Percentiles rank a stretch among this genome's conserved stretches.
Conservation (phyloP, 331 rosid genomes). For the Stylosanthes scabra region DNA sequence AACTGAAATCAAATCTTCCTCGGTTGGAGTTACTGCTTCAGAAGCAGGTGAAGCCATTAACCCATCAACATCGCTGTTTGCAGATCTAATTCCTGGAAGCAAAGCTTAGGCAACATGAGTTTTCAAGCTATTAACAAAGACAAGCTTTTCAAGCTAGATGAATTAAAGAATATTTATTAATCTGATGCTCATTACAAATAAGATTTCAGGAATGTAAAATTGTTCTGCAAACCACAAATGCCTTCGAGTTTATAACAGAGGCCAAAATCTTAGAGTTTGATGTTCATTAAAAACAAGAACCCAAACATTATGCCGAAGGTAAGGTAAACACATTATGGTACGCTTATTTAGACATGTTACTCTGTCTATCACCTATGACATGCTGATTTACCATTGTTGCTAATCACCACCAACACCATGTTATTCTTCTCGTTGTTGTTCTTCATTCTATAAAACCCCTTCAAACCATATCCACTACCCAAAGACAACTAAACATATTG, state of each 20-base stretch:
- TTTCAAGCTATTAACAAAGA: constrained; percentile 11
- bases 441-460: no score
- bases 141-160: constrained; percentile 20
- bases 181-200: constrained; percentile 14
- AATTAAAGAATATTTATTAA: background rate
- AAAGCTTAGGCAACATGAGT: constrained; percentile 30
- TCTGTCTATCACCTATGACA: no score
- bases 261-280: background rate
- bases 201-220: background rate
- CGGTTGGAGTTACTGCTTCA: constrained; percentile 52
- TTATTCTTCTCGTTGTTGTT: no score
- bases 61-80: constrained; percentile 42
- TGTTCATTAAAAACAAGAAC: constrained; percentile 12
- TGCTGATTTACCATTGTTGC: no score
- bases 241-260: constrained; percentile 20
- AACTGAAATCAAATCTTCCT: constrained; percentile 52
- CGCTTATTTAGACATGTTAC: no score
- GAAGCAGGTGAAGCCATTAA: constrained; percentile 46
- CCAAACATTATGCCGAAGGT: constrained; percentile 15
- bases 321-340: background rate
- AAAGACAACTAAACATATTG: no score
- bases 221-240: no score
- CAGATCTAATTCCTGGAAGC: constrained; percentile 61
- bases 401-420: no score
- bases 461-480: no score